Evolutionary conservation across 352 stramenopile genomes (phyloP).

Genomic region (Pythium oligandrum): DNA sequence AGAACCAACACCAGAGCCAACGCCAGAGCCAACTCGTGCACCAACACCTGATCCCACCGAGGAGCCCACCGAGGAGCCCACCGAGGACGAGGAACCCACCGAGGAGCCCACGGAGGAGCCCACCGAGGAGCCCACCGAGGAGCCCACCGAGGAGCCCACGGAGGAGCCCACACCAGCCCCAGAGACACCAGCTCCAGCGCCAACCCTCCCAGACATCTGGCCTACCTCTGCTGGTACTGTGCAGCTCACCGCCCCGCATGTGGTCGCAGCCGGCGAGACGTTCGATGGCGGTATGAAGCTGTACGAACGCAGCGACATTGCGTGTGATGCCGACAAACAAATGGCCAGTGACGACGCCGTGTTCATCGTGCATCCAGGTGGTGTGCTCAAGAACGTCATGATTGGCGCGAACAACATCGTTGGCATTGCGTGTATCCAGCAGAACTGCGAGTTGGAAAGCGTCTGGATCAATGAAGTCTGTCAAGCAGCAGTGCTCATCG

Average conservation of each 20-base stretch:
- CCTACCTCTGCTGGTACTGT: conserved; percentile 36
- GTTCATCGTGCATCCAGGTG: conserved; percentile 57
- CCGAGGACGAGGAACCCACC: too few relatives aligned
- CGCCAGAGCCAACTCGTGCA: neutral
- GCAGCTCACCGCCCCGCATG: conserved; percentile 20
- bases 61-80: too few relatives aligned
- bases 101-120: neutral
- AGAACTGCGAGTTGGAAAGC: conserved; percentile 59
- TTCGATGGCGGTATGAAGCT: conserved; percentile 63
- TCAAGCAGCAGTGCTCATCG: conserved; percentile 44
- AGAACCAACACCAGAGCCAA: conserved; percentile 2
- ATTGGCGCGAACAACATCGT: conserved; percentile 36
- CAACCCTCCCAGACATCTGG: conserved; percentile 29
- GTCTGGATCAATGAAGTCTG: conserved; percentile 56
- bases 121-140: neutral
- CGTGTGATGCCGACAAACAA: conserved; percentile 27
- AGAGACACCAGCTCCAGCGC: conserved; percentile 6
- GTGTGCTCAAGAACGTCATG: conserved; percentile 59
- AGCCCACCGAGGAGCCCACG: neutral
- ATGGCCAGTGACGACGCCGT: conserved; percentile 39
- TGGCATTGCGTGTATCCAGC: conserved; percentile 46
- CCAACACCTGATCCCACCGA: neutral
- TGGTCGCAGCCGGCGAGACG: conserved; percentile 25
- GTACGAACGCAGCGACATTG: conserved; percentile 49
- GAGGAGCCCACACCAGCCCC: neutral